Evolutionary conservation across 306 rosid genomes (phyloP), one percentile per base, ranked within the genome.

Genomic region (Carpinus viminea): DNA sequence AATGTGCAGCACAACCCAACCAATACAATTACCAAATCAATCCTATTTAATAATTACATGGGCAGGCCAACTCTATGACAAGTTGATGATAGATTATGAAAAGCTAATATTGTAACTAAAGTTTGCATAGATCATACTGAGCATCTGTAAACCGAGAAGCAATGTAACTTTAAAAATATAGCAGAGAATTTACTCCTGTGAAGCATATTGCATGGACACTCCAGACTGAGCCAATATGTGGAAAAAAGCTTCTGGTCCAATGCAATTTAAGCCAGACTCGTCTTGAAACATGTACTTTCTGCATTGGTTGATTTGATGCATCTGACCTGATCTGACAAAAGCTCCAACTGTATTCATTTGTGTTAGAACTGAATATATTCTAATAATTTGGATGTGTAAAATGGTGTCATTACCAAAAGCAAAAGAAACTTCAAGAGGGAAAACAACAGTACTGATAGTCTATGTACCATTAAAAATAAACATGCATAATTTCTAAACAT

Each of bases 181-280:
- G 52, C 72, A 70, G 89, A 72, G 51, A 74, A 89, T 6, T 83
- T 88, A 91, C 98, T 89, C 89, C 82, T 90, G 85, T 20, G 97
- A 88, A 85, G 86, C 90, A 91, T 85, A 84, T 81, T 80, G 81
- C 18, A 74, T 28, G 72, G 93, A 89, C 75, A 91, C 92, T 85
- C 97, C 98, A 26, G 82, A 86, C 20, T 78, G 80, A 65, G 74
- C 79, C 88, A 94, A 84, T 82, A 87, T 86, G 75, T 87, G 84
- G 76, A 83, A 76, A 78, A 94, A 85, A 85, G 79, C 86, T 81
- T 92, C 98, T 68, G 88, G 87, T 71, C 91, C 97, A 52, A 87
- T 66, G 79, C 75, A 76, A 65, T 80, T 83, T 78, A 76, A 81
- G 53, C 87, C 89, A 82, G 86, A 77, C 18, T 80, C 84, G 71